phyloP scores from a whole-genome alignment of 2,329 filamentous ascomycete species.

The Aplosporella prunicola region DNA sequence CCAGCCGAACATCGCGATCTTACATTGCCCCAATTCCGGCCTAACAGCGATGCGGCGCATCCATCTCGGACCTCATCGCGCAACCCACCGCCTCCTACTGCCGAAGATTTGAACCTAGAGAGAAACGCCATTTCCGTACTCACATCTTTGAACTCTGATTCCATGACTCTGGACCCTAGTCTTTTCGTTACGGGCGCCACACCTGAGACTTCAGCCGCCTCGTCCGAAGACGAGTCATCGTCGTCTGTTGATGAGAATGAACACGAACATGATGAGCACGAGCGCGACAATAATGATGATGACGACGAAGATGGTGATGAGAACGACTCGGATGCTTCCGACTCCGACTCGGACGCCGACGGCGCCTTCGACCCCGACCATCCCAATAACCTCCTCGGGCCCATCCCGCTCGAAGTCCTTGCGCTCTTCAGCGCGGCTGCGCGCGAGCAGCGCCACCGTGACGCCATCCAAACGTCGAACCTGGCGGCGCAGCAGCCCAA shows the following conservation, averaged over 20 bases:
- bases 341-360: too few relatives aligned
- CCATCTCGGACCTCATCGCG: constrained; percentile 1
- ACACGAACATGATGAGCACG: constrained; percentile 4
- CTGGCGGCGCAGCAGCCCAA: constrained; percentile 24
- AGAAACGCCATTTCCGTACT: too few relatives aligned
- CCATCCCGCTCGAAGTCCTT: constrained; percentile 3
- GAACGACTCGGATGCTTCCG: too few relatives aligned
- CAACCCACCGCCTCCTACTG: not conserved
- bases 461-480: constrained; percentile 5
- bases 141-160: too few relatives aligned
- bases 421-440: constrained; percentile 14
- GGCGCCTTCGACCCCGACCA: too few relatives aligned
- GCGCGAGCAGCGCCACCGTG: constrained; percentile 21
- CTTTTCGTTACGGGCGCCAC: too few relatives aligned
- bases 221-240: not conserved
- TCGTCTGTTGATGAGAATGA: constrained; percentile 4
- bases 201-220: too few relatives aligned
- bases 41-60: constrained; percentile 37
- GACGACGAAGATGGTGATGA: not conserved
- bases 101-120: too few relatives aligned
- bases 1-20: constrained; percentile 39
- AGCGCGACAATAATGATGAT: not conserved
- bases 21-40: constrained; percentile 60
- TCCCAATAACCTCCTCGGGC: not conserved
- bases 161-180: too few relatives aligned